Evolutionary conservation across 129 eudicot species (phyloP).

Genomic region (Helichrysum umbraculigerum): DNA sequence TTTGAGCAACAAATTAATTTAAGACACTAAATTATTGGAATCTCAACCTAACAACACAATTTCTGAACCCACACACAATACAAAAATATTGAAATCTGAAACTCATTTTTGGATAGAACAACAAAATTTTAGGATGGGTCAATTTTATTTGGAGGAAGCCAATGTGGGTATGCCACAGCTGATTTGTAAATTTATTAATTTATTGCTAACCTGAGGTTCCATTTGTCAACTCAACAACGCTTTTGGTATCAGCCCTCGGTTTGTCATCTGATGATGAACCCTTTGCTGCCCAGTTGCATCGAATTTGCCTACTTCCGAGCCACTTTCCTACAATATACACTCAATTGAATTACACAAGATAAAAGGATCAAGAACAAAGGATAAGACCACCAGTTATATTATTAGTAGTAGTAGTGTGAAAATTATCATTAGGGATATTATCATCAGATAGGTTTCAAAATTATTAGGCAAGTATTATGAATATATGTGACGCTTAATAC

Average conservation of each 20-base stretch:
- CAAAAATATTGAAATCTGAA: not conserved
- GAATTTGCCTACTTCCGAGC: slow-evolving; percentile 86
- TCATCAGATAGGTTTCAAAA: not conserved
- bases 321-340: slow-evolving; percentile 47
- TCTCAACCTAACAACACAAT: no score
- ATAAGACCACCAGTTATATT: not conserved
- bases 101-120: no score
- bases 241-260: slow-evolving; percentile 56
- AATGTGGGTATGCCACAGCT: no score
- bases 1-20: no score
- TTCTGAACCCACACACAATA: no score
- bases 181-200: not conserved
- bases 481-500: not conserved
- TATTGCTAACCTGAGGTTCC: slow-evolving; percentile 65
- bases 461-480: not conserved
- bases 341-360: not conserved
- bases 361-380: not conserved
- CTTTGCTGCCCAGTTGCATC: slow-evolving; percentile 96
- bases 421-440: not conserved
- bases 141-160: no score
- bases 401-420: no score
- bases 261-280: slow-evolving; percentile 81
- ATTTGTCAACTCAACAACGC: slow-evolving; percentile 71
- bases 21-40: no score
- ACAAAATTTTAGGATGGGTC: no score